Conservation (phyloP, 2,329 filamentous ascomycete species). For the Leptographium galeiforme region DNA sequence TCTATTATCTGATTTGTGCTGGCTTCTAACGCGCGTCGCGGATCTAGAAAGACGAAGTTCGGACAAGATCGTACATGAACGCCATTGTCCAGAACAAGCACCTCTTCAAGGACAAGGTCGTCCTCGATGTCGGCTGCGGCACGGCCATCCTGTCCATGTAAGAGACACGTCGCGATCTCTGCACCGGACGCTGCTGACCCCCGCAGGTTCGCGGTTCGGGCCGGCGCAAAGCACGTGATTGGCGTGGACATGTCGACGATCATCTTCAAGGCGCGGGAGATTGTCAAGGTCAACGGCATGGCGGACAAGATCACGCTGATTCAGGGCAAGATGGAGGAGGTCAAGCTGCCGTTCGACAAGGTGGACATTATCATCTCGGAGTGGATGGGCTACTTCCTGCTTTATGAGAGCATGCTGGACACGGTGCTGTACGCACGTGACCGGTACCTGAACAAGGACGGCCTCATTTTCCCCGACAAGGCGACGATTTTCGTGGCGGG, state of each 20-base stretch:
- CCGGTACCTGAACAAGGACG: constrained; percentile 73
- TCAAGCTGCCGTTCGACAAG: constrained; percentile 80
- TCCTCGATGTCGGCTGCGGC: constrained; percentile 94
- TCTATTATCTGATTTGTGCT: constrained; percentile 8
- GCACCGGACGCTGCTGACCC: background rate
- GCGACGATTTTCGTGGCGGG: constrained; percentile 93
- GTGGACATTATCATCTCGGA: constrained; percentile 99
- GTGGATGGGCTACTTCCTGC: constrained; percentile 99
- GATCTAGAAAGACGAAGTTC: constrained; percentile 87
- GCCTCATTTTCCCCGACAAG: constrained; percentile 97
- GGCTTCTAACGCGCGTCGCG: background rate
- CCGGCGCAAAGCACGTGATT: constrained; percentile 95
- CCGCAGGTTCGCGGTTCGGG: constrained; percentile 83
- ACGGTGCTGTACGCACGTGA: constrained; percentile 95
- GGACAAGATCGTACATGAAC: constrained; percentile 92
- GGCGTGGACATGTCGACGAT: constrained; percentile 99
- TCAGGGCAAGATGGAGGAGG: constrained; percentile 99
- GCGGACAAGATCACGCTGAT: constrained; percentile 92
- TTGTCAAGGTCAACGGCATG: constrained; percentile 84
- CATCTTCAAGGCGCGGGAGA: constrained; percentile 95
- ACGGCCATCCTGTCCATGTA: constrained; percentile 98
- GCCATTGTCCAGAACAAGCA: constrained; percentile 96
- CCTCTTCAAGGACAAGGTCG: constrained; percentile 78
- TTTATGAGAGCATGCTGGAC: constrained; percentile 98
- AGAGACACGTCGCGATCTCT: constrained; percentile 16